Evolutionary conservation across 2,329 filamentous ascomycete genomes (phyloP), one percentile per base, ranked within the genome.

Genomic region (Hymenoscyphus repandus): DNA sequence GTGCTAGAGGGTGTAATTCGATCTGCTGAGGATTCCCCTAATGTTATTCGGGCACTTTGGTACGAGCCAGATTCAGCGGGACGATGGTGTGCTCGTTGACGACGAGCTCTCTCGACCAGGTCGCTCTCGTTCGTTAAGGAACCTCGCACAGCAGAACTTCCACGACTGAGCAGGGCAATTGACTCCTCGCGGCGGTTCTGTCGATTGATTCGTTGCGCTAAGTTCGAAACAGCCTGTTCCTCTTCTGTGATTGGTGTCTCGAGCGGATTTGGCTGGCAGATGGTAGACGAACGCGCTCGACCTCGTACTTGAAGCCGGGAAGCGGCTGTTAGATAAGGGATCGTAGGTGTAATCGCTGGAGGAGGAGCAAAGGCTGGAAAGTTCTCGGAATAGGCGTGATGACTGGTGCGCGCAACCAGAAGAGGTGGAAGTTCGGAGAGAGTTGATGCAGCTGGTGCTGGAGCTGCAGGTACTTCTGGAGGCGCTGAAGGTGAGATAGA

Each of bases 141-240:
- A 30, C 4, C 9, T 32, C 30, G 40, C 22, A 43, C 40, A 12
- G 18, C 40, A 11, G 40, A 18, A 32, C 40, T 43, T 27, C 18
- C 40, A n/a, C 12, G 40, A 31, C 17, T 31, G 4, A 36, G 11
- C n/a, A 45, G 12, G 15, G 18, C 13, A 15, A 47, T n/a, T 12
- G 36, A 27, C 20, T 17, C 30, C 15, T 49, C 38, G 27, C 39
- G n/a, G 22, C 32, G 27, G 17, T 43, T 42, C 17, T 43, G 27
- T 13, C 39, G 11, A 17, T 49, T 49, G 30, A 49, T 42, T 10
- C 11, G 11, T 15, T 43, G 46, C 6, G 39, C 46, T n/a, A 49
- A 30, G 15, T 42, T 42, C 3, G 46, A 34, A 9, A 49, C 18
- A 11, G 17, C 32, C 17, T 49, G 38, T n/a, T 49, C 46, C 22